Base-by-base conservation (phyloP, 2,329 filamentous ascomycete genomes). In the Nannizziopsis arthrosporioides region DNA sequence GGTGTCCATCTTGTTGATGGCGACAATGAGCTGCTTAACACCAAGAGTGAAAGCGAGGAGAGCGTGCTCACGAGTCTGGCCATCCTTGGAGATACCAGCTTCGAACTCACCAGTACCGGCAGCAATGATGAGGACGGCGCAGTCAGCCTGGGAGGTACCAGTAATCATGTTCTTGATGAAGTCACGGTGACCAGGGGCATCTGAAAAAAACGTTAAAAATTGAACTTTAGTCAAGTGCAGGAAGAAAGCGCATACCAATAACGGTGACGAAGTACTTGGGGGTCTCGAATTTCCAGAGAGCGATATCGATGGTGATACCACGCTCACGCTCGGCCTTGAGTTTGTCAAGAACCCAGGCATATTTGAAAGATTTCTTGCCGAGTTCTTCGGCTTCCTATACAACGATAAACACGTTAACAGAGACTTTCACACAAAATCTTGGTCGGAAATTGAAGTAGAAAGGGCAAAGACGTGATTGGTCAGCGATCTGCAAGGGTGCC, bases 161-260 rank as follows among this genome's bases (percentile, higher is more conserved):
- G 92, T 96, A 75, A 98, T 98, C 92, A 98, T 98, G 89, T 96
- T 98, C 90, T 98, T 98, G 87, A 98, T 96, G 82, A 96, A 98
- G 72, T 98, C 92, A 92, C 92, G 90, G 78, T 98, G 92, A 77
- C 92, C 92, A 68, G 92, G 92, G 73, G 92, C 92, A 70, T 98
- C 86, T 84, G 61, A 1, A 19, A 15, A 17, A 11, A 19, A 7
- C 9, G 22, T 37, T 31, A 44, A 32, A 30, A 38, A 36, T 6
- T 3, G 2, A 17, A 22, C 45, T 43, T n/a, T n/a, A n/a, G n/a
- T n/a, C n/a, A n/a, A n/a, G 10, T 8, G 45, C n/a, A 17, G 35
- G 22, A 19, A 49, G 36, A 27, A 52, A 73, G n/a, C n/a, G n/a
- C 80, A 63, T 81, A 87, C 83, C 85, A 76, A 93, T 95, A 79